phyloP scores from a whole-genome alignment of 805 yeast genomes.

The Nakazawaea anatomiae region DNA sequence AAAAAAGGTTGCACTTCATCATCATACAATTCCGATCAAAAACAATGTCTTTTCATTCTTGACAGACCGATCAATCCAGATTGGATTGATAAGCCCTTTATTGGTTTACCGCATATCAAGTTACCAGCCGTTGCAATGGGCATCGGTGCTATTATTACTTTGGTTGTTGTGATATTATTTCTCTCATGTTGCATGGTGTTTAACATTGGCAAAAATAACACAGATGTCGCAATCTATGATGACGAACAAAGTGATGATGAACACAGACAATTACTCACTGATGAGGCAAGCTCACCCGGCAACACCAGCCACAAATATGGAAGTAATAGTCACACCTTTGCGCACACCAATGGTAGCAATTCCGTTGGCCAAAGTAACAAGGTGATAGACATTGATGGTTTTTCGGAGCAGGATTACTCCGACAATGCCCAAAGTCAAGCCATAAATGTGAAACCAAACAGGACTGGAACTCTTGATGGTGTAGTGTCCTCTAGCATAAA shows the following conservation, averaged over 20 bases:
- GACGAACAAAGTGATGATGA: conserved; percentile 2
- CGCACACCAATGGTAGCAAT: neutral
- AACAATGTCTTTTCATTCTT: conserved; percentile 53
- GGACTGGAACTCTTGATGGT: neutral
- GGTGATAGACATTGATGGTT: conserved; percentile 8
- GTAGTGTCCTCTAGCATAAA: neutral
- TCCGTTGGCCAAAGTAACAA: neutral
- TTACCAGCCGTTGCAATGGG: conserved; percentile 65
- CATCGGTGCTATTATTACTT: conserved; percentile 60
- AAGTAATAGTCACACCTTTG: conserved; percentile 1
- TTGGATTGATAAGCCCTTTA: conserved; percentile 46
- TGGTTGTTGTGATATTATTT: conserved; percentile 30
- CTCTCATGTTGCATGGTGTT: conserved; percentile 30
- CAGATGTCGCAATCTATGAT: neutral
- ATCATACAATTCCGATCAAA: conserved; percentile 18
- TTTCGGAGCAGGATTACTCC: conserved; percentile 21
- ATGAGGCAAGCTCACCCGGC: neutral
- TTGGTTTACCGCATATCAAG: conserved; percentile 46
- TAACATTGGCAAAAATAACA: conserved; percentile 22
- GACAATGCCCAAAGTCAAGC: conserved; percentile 22
- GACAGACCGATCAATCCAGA: conserved; percentile 61
- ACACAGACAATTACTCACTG: neutral
- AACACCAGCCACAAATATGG: neutral
- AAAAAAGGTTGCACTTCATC: conserved; percentile 55
- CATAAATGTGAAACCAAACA: conserved; percentile 10